phyloP scores from a whole-genome alignment of 1,284 basidiomycete species.

The Ceraceosorus bombacis region DNA sequence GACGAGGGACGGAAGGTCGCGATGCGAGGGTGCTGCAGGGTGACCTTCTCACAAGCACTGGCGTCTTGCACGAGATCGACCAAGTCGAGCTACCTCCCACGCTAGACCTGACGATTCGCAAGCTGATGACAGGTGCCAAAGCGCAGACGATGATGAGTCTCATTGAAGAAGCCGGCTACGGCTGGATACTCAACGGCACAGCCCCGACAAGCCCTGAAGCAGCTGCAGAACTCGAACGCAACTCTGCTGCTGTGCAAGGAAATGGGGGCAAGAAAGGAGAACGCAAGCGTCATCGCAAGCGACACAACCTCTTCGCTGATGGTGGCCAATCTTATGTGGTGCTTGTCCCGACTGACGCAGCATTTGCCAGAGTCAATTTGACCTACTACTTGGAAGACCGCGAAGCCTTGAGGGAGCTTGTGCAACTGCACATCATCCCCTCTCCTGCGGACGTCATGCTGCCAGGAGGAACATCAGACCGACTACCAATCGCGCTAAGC shows the following conservation, averaged over 20 bases:
- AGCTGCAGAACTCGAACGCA: conserved; percentile 5
- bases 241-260: conserved; percentile 7
- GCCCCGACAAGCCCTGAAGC: conserved; percentile 14
- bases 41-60: conserved; percentile 75
- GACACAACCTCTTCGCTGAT: conserved; percentile 13
- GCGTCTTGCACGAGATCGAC: conserved; percentile 83
- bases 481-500: conserved; percentile 22
- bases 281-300: conserved; percentile 9
- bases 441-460: conserved; percentile 42
- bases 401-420: conserved; percentile 58
- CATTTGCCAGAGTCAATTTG: conserved; percentile 81
- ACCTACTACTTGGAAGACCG: conserved; percentile 60
- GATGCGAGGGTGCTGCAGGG: conserved; percentile 38
- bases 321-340: conserved; percentile 48
- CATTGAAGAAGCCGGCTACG: conserved; percentile 56
- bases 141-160: conserved; percentile 71
- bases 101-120: conserved; percentile 74
- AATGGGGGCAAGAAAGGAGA: conserved; percentile 3
- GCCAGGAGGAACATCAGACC: conserved; percentile 16
- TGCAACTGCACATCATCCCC: conserved; percentile 82
- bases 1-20: conserved; percentile 10
- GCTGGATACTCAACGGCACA: conserved; percentile 81
- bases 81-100: conserved; percentile 76
- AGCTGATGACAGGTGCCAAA: conserved; percentile 79
- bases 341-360: conserved; percentile 81